Evolutionary conservation across 2,329 filamentous ascomycete species (phyloP).

Genomic region (Dactylella cylindrospora): DNA sequence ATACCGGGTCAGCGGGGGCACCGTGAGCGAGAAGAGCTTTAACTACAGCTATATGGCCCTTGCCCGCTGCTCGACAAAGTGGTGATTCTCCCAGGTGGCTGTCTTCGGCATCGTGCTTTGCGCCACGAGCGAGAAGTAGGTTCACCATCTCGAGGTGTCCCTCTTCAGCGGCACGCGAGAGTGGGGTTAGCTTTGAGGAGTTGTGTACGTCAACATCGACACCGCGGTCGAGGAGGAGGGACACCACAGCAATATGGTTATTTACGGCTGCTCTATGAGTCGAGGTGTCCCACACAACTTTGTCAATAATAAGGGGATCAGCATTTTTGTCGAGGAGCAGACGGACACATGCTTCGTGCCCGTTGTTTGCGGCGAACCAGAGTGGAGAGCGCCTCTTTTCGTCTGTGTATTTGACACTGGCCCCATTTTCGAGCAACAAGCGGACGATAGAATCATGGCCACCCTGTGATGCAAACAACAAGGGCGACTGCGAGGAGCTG

Average conservation of each 20-base stretch:
- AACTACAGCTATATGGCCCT: no score
- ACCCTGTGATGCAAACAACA: no score
- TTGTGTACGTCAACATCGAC: constrained; percentile 33
- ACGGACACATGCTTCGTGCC: neutral
- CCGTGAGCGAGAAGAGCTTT: constrained; percentile 23
- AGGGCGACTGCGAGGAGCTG: no score
- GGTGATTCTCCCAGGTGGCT: constrained; percentile 13
- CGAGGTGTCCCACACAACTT: no score
- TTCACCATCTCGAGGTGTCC: constrained; percentile 36
- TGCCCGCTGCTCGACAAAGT: constrained; percentile 42
- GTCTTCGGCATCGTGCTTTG: constrained; percentile 25
- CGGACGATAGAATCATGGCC: no score
- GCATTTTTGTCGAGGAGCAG: neutral
- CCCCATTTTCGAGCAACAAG: no score
- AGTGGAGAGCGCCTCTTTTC: no score
- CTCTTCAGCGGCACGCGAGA: constrained; percentile 7
- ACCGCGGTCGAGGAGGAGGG: constrained; percentile 39
- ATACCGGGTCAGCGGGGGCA: no score
- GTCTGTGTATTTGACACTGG: no score
- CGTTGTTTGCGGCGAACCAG: neutral
- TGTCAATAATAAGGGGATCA: no score
- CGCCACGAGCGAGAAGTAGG: neutral
- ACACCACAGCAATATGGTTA: constrained; percentile 24
- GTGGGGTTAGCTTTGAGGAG: constrained; percentile 5
- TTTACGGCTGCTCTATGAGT: constrained; percentile 25